These are phyloP conservation scores for Excoecaria cochinchinensis DNA, from an alignment of 345 rosid species.

Conservation along the genomic window DNA sequence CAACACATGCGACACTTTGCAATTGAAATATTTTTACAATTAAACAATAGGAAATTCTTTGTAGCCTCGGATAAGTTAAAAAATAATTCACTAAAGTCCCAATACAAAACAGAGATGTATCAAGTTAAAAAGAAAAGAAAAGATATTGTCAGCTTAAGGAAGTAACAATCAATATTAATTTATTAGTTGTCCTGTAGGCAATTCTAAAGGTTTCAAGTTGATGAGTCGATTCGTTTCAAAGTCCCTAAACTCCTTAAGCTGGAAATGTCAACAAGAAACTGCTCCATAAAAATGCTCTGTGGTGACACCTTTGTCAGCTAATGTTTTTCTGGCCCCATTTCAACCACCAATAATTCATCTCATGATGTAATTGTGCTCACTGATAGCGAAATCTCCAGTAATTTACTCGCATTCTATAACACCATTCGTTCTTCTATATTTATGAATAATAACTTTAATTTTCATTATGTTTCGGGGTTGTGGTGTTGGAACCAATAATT, in stretches of 20 bases:
- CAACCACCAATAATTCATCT: conserved; percentile 2
- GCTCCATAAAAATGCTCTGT: neutral
- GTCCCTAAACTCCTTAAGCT: neutral
- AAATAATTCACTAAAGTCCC: neutral
- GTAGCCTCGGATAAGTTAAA: neutral
- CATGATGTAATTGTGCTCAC: neutral
- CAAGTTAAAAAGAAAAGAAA: neutral
- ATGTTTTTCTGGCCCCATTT: conserved; percentile 1
- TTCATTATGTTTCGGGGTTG: neutral
- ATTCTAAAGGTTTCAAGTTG: neutral
- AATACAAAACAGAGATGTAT: neutral
- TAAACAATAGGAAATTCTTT: neutral
- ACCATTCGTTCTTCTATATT: neutral
- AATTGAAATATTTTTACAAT: neutral
- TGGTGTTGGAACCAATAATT: neutral
- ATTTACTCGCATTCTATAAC: neutral
- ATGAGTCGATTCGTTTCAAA: neutral
- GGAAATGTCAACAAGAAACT: neutral
- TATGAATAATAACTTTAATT: neutral
- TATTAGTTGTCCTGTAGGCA: neutral
- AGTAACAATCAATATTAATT: neutral
- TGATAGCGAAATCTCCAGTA: neutral
- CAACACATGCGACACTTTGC: neutral
- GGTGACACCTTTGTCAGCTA: neutral
- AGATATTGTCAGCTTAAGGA: neutral